Evolutionary conservation across 257 asterid species (phyloP).

Genomic region (Solanum piurae): DNA sequence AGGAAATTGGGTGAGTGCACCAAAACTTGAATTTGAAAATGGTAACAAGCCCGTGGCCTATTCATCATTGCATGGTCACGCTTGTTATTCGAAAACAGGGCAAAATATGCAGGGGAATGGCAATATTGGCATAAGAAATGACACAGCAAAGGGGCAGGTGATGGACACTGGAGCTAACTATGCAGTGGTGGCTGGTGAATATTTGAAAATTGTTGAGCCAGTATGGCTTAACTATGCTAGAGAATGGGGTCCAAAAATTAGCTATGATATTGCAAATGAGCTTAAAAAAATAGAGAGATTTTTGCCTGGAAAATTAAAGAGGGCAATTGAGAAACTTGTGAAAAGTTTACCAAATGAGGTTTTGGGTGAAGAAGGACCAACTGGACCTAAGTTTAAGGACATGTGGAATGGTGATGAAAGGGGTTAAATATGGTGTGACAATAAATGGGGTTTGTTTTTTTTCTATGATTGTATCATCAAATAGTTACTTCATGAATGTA

Average conservation of each 20-base stretch:
- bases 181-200: constrained; percentile 29
- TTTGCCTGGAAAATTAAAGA: constrained; percentile 48
- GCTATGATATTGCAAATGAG: constrained; percentile 40
- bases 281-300: constrained; percentile 32
- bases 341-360: constrained; percentile 50
- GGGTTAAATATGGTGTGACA: neutral
- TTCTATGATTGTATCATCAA: neutral
- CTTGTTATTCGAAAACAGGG: constrained; percentile 43
- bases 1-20: constrained; percentile 45
- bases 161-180: constrained; percentile 37
- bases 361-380: constrained; percentile 79
- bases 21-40: constrained; percentile 35
- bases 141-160: constrained; percentile 26
- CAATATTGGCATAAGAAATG: constrained; percentile 56
- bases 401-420: constrained; percentile 80
- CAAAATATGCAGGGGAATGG: constrained; percentile 46
- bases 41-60: constrained; percentile 49
- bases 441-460: neutral
- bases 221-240: constrained; percentile 59
- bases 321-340: constrained; percentile 29
- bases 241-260: constrained; percentile 77
- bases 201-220: constrained; percentile 37
- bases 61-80: constrained; percentile 76
- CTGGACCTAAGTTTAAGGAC: constrained; percentile 76
- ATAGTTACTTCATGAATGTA: neutral